Conservation (phyloP, 2,329 filamentous ascomycete species). For the Mycosphaerella sp. region DNA sequence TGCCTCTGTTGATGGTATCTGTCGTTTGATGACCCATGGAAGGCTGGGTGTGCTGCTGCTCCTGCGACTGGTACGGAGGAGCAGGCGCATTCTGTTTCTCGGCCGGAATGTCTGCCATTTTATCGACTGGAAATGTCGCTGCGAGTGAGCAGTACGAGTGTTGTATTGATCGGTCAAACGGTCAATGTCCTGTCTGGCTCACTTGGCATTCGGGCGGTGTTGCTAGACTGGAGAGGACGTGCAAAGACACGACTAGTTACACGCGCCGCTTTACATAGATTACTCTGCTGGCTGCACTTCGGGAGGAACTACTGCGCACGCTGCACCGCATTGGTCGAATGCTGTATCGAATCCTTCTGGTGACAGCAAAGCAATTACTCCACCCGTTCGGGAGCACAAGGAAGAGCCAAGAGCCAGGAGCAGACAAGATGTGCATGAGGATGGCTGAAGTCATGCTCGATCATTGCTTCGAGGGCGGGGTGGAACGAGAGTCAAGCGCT, state of each 20-base stretch:
- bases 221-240: neutral
- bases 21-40: neutral
- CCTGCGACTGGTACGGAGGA: neutral
- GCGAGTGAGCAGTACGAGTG: neutral
- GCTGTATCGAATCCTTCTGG: slow-evolving; percentile 4
- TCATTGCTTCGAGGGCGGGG: neutral
- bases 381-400: neutral
- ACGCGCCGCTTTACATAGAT: neutral
- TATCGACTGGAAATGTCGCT: neutral
- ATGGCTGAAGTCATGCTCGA: neutral
- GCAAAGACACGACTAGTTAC: neutral
- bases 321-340: slow-evolving; percentile 3
- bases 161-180: neutral
- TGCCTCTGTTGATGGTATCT: slow-evolving; percentile 4
- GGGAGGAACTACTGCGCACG: neutral
- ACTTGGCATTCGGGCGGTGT: neutral
- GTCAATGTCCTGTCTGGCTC: neutral
- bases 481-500: neutral
- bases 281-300: neutral
- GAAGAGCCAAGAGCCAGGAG: neutral
- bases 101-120: neutral
- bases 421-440: neutral
- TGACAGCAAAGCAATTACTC: too few species aligned
- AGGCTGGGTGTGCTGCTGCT: neutral
- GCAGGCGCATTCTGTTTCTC: slow-evolving; percentile 1